phyloP scores from a whole-genome alignment of 108 stramenopile genomes.

The Asterionellopsis glacialis region DNA sequence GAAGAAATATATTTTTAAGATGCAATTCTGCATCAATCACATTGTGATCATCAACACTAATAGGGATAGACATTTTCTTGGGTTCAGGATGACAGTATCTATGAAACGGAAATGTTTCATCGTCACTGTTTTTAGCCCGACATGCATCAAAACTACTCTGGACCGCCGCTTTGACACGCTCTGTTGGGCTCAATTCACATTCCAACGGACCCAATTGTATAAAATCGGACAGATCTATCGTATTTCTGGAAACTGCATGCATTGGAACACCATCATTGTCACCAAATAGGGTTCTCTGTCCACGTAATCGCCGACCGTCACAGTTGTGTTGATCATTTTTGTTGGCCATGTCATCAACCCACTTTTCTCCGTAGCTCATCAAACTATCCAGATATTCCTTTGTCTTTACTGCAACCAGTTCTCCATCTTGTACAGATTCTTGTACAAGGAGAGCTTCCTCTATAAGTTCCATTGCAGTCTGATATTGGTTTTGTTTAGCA shows the following conservation, averaged over 20 bases:
- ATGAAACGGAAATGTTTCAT: conserved; percentile 10
- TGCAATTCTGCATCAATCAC: conserved; percentile 21
- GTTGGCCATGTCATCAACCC: no score
- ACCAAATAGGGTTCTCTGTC: conserved; percentile 2
- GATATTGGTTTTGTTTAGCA: no score
- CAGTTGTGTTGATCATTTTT: no score
- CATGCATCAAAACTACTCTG: conserved; percentile 14
- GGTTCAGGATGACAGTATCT: neutral
- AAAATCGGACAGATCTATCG: conserved; percentile 7
- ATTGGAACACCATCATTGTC: conserved; percentile 18
- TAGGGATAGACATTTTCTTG: conserved; percentile 6
- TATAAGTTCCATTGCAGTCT: no score
- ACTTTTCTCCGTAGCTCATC: no score
- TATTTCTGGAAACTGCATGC: conserved; percentile 7
- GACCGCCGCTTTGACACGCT: conserved; percentile 22
- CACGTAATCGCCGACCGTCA: no score
- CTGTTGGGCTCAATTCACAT: conserved; percentile 5
- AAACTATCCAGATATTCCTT: no score
- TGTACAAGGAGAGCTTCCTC: no score
- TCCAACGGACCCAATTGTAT: conserved; percentile 14
- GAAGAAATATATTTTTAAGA: conserved; percentile 11
- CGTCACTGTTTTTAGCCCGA: conserved; percentile 2
- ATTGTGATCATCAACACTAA: conserved; percentile 8
- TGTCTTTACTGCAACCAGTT: no score
- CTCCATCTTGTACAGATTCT: no score